Evolutionary conservation across 106 monocot species (phyloP).

Genomic region (Amphibolis antarctica): DNA sequence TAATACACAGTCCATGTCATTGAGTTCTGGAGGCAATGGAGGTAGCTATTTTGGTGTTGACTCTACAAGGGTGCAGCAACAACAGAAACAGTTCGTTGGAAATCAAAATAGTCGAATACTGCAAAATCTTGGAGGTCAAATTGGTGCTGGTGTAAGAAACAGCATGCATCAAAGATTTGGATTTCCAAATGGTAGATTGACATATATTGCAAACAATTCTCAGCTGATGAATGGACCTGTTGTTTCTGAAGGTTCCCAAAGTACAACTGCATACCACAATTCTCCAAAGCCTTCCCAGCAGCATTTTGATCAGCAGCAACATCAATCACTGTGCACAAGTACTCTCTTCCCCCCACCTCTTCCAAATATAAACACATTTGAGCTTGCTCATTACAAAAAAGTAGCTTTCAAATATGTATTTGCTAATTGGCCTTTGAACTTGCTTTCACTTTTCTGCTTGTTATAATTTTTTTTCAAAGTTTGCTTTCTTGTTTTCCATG

Average conservation of each 20-base stretch:
- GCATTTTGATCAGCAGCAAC: slow-evolving; percentile 44
- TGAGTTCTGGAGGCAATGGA: slow-evolving; percentile 17
- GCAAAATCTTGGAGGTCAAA: slow-evolving; percentile 36
- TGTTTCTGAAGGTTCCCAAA: slow-evolving; percentile 38
- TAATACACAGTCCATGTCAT: slow-evolving; percentile 33
- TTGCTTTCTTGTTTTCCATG: background rate
- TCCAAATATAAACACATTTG: background rate
- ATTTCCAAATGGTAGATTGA: slow-evolving; percentile 40
- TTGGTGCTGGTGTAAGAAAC: slow-evolving; percentile 35
- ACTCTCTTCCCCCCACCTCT: slow-evolving; percentile 5
- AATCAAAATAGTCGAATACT: slow-evolving; percentile 51
- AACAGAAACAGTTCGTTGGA: slow-evolving; percentile 51
- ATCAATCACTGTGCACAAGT: slow-evolving; percentile 46
- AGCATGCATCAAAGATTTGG: slow-evolving; percentile 67
- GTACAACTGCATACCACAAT: slow-evolving; percentile 30
- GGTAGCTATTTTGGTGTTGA: slow-evolving; percentile 37
- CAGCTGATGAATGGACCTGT: slow-evolving; percentile 38
- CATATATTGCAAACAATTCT: slow-evolving; percentile 40
- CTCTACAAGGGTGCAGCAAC: slow-evolving; percentile 26
- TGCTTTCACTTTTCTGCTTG: background rate
- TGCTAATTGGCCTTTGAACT: background rate
- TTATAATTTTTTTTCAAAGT: background rate
- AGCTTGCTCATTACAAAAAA: background rate
- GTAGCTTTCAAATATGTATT: too few species aligned
- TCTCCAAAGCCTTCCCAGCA: slow-evolving; percentile 45